Evolutionary conservation across 2,329 filamentous ascomycete species (phyloP), one percentile per base, ranked within the genome.

Genomic region (Capronia epimyces): DNA sequence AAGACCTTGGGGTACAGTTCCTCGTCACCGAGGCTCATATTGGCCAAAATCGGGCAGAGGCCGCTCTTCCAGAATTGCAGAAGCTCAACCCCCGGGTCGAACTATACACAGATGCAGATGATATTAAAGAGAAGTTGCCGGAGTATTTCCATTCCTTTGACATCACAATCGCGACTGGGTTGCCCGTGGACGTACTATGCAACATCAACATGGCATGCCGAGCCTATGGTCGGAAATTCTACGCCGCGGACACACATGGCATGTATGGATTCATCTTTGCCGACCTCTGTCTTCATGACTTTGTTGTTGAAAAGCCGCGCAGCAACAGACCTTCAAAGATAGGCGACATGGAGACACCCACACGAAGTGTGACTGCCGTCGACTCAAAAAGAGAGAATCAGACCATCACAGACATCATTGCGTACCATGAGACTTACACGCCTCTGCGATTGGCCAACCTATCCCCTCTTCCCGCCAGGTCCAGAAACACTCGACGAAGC

Each of bases 181-280:
- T 95, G 20, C 82, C 87, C 63, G 83, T 93, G 39, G 75, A 80
- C 50, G 82, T 82, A 0, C 79, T 94, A 56, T 82, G 82, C 58
- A 79, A 81, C 52, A 86, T 97, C 71, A 96, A 97, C 71, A 87
- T 87, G 18, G 85, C 87, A 22, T 90, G 89, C 34, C 85, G 91
- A 41, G 72, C 94, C 31, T 83, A 85, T 54, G 79, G 81, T 56
- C 81, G 82, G 42, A 83, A 89, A 9, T 96, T 96, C 69, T 98
- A 98, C 69, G 89, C 89, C 8, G 87, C 89, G 29, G 85, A 83
- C 44, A 81, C 86, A 2, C 88, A 96, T 65, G 93, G 93, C 43
- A 79, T 95, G 66, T 97, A 94, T 67, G 93, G 93, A 49, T 98
- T 88, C 72, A 86, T 95, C 59, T 98, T 98, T 67, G 86, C 87